phyloP scores from a whole-genome alignment of 768 basidiomycete genomes.

The Xerocomus potaroensis region DNA sequence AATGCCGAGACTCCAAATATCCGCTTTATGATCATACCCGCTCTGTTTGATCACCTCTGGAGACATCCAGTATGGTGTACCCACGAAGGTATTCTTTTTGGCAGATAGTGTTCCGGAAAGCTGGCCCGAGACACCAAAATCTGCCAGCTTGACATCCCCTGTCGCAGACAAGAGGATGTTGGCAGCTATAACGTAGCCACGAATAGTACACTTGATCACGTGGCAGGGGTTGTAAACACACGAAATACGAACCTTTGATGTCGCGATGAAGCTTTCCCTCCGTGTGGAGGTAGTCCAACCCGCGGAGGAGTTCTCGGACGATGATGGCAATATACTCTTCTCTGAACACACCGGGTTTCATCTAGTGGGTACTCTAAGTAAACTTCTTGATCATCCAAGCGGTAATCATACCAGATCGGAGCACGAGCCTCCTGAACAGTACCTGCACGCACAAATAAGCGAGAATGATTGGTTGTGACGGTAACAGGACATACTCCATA shows the following conservation, averaged over 20 bases:
- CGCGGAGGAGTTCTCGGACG: constrained; percentile 83
- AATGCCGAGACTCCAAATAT: constrained; percentile 98
- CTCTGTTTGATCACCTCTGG: constrained; percentile 99
- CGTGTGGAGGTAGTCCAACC: constrained; percentile 91
- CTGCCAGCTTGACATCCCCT: constrained; percentile 95
- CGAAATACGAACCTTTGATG: no score
- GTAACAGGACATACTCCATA: constrained; percentile 70
- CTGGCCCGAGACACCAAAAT: constrained; percentile 98
- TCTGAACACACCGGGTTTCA: constrained; percentile 97
- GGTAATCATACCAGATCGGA: constrained; percentile 76
- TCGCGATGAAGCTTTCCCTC: constrained; percentile 99
- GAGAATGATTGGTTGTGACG: neutral
- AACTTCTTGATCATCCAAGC: constrained; percentile 1
- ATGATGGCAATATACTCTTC: constrained; percentile 99
- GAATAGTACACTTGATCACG: neutral
- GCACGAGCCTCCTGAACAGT: constrained; percentile 97
- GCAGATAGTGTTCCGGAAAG: constrained; percentile 88
- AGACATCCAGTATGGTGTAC: constrained; percentile 99
- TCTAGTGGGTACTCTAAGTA: constrained; percentile 45
- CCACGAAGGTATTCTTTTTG: constrained; percentile 98
- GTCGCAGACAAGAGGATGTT: constrained; percentile 90
- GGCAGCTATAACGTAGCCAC: constrained; percentile 55
- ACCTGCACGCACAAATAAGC: constrained; percentile 43
- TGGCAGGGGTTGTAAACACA: constrained; percentile 27
- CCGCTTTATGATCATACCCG: constrained; percentile 98